Conservation (phyloP, 176 grass and related monocot genomes). For the Oryza glaberrima region DNA sequence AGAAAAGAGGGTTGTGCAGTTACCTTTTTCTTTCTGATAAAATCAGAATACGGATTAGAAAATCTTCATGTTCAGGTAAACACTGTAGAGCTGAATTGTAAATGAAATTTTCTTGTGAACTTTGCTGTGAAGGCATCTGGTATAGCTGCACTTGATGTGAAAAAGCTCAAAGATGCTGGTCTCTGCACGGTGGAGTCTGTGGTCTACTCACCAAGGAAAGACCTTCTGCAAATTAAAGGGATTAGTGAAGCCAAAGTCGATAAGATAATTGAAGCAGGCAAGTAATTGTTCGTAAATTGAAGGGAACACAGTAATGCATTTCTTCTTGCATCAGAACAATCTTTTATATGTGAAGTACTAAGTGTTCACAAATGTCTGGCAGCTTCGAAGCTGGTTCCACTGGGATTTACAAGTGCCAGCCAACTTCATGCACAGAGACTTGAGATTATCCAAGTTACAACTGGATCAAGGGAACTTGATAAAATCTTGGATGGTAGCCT, state of each 20-base stretch:
- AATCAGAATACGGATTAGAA: background rate
- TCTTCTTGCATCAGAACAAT: constrained; percentile 9
- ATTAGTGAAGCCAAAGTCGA: constrained; percentile 97
- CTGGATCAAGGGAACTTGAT: constrained; percentile 94
- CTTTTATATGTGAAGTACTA: background rate
- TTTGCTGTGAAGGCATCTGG: constrained; percentile 76
- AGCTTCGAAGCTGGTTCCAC: constrained; percentile 92
- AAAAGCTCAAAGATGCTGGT: constrained; percentile 94
- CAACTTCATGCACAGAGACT: constrained; percentile 91
- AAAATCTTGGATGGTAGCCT: constrained; percentile 84
- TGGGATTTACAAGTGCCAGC: constrained; percentile 92
- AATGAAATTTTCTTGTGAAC: constrained; percentile 17
- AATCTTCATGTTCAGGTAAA: background rate
- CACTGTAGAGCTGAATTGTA: background rate
- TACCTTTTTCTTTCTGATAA: background rate
- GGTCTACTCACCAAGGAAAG: constrained; percentile 85
- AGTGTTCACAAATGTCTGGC: constrained; percentile 21
- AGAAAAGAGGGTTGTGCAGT: background rate
- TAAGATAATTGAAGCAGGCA: constrained; percentile 96
- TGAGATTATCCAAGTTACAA: constrained; percentile 94
- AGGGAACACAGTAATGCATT: constrained; percentile 8
- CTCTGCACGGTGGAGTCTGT: constrained; percentile 91
- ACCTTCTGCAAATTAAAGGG: constrained; percentile 97
- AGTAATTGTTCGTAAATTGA: constrained; percentile 21
- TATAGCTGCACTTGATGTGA: constrained; percentile 89